Evolutionary conservation across 805 yeast genomes (phyloP), one percentile per base, ranked within the genome.

Genomic region (Saccharomycopsis sp.): DNA sequence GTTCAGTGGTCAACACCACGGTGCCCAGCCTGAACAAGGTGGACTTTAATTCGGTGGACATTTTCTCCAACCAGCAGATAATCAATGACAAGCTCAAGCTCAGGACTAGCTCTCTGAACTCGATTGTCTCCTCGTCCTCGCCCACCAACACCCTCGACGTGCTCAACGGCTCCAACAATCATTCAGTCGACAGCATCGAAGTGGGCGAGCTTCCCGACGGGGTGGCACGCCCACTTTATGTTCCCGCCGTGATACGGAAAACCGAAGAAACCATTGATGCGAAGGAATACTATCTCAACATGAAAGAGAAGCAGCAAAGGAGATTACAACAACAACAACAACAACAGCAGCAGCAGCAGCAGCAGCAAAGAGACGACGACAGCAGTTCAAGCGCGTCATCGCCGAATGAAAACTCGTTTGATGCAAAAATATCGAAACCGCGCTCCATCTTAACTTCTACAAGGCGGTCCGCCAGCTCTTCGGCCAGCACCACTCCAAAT

Each of bases 161-260:
- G n/a, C n/a, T n/a, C n/a, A n/a, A n/a, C n/a, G n/a, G n/a, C n/a
- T n/a, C n/a, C n/a, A n/a, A n/a, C n/a, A n/a, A n/a, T n/a, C n/a
- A n/a, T n/a, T n/a, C n/a, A n/a, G n/a, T n/a, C n/a, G n/a, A n/a
- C n/a, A n/a, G n/a, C n/a, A n/a, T n/a, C n/a, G n/a, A n/a, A n/a
- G n/a, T n/a, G 18, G 49, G 23, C n/a, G 49, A 45, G 13, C 34
- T 42, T 10, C 46, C 42, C 7, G 49, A 46, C 31, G 49, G 49
- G 7, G 33, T 46, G 16, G 58, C 76, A 43, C 67, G 73, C 43
- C 80, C 80, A 6, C 58, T 75, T 64, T 75, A 73, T 45, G 67
- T 73, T 0, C 81, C 81, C 2, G 80, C 80, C 0, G 81, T 75
- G 10, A 59, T 75, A 34, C 60, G 66, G 56, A 38, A 36, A 27